Conservation (phyloP, 2,329 filamentous ascomycete genomes). For the Fusarium sp. region DNA sequence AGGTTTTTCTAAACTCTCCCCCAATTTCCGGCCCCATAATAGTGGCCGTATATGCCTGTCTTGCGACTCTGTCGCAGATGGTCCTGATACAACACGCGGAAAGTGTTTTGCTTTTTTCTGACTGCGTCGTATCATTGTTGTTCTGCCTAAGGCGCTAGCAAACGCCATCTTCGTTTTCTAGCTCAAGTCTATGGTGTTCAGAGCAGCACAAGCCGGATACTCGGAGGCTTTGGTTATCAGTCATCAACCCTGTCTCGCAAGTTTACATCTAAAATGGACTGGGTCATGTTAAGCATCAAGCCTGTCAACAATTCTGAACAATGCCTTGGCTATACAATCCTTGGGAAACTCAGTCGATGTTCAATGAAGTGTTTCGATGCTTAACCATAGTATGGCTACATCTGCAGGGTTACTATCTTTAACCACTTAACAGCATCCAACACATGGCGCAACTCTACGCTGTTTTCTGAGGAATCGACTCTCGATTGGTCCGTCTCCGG, state of each 20-base stretch:
- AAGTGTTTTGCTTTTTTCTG: slow-evolving; percentile 37
- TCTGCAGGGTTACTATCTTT: slow-evolving; percentile 22
- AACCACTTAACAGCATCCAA: slow-evolving; percentile 16
- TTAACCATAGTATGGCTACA: slow-evolving; percentile 12
- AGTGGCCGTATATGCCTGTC: slow-evolving; percentile 34
- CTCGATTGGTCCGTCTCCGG: slow-evolving; percentile 18
- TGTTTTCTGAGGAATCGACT: slow-evolving; percentile 10
- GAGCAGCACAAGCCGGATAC: slow-evolving; percentile 22
- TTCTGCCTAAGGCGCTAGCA: slow-evolving; percentile 26
- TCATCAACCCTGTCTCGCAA: slow-evolving; percentile 15
- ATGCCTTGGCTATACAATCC: slow-evolving; percentile 10
- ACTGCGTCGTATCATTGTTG: slow-evolving; percentile 38
- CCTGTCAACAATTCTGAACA: slow-evolving; percentile 21
- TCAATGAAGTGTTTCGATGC: slow-evolving; percentile 8
- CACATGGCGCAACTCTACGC: slow-evolving; percentile 18
- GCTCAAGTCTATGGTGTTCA: slow-evolving; percentile 14
- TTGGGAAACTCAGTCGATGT: slow-evolving; percentile 18
- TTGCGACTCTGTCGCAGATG: slow-evolving; percentile 13
- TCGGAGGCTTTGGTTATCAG: slow-evolving; percentile 8
- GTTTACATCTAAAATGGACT: slow-evolving; percentile 6
- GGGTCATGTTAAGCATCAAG: slow-evolving; percentile 12
- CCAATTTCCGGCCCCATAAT: slow-evolving; percentile 21
- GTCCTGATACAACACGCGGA: slow-evolving; percentile 14
- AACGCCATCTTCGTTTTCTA: slow-evolving; percentile 8
- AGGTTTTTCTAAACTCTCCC: slow-evolving; percentile 6